These are phyloP conservation scores for Cerrena zonata DNA, from an alignment of 1,284 basidiomycete genomes.

Conservation along the genomic window DNA sequence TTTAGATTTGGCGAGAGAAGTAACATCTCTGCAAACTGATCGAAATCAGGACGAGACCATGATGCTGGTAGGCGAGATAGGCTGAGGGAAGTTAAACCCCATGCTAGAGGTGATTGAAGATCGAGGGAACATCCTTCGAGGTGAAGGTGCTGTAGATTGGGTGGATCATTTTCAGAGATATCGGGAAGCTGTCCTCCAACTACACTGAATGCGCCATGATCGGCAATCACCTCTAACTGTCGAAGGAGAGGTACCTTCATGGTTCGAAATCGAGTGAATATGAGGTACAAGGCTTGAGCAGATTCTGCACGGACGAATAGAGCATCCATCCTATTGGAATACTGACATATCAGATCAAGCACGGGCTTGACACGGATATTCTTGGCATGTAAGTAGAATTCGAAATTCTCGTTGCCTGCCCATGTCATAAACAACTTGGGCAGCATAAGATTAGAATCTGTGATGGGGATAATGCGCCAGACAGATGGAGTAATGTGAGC, in stretches of 20 bases:
- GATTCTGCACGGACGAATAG: conserved; percentile 5
- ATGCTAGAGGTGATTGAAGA: conserved; percentile 3
- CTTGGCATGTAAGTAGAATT: conserved; percentile 9
- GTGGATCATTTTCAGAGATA: conserved; percentile 3
- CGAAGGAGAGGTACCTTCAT: background rate
- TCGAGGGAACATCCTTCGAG: conserved; percentile 8
- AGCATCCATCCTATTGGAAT: conserved; percentile 2
- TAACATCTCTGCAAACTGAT: conserved; percentile 8
- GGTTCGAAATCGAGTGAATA: conserved; percentile 2
- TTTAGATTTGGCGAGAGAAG: conserved; percentile 3
- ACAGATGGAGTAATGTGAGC: conserved; percentile 5
- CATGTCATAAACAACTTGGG: conserved; percentile 2
- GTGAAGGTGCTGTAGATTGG: conserved; percentile 2
- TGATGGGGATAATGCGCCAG: conserved; percentile 11
- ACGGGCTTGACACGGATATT: background rate
- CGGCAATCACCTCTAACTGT: conserved; percentile 8
- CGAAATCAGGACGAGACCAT: conserved; percentile 4
- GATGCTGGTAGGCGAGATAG: conserved; percentile 6
- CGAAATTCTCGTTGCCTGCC: conserved; percentile 2
- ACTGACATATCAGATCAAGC: background rate
- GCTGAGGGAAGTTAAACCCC: conserved; percentile 6
- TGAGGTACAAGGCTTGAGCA: conserved; percentile 6
- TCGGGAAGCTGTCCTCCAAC: conserved; percentile 6
- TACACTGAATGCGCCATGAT: background rate
- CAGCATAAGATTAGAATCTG: background rate